Percentiles rank a stretch among this genome's conserved stretches.
Conservation (phyloP, 164 flowering plant species). For the Berberis thunbergii region DNA sequence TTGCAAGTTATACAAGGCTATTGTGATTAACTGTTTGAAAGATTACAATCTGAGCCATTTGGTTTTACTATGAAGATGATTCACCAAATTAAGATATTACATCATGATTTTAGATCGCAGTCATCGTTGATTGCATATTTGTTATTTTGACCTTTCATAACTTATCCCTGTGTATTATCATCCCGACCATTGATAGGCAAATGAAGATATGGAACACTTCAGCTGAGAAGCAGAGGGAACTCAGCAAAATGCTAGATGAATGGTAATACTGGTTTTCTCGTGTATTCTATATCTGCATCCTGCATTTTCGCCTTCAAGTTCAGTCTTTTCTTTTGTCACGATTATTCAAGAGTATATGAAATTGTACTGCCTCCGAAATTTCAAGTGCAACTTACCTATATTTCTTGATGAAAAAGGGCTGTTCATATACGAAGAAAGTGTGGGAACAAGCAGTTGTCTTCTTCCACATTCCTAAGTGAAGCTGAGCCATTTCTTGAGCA, state of each 20-base stretch:
- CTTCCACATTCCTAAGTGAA: conserved; percentile 75
- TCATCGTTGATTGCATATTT: no score
- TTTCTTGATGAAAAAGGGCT: conserved; percentile 47
- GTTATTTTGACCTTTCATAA: no score
- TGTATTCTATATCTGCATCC: background rate
- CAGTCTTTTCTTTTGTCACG: background rate
- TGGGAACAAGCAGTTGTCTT: conserved; percentile 60
- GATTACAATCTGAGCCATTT: background rate
- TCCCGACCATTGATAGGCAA: conserved; percentile 42
- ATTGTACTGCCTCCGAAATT: background rate
- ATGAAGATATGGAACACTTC: conserved; percentile 93
- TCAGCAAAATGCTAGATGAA: conserved; percentile 93
- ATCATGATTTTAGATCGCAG: no score
- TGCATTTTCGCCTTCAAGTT: background rate
- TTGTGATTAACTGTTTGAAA: background rate
- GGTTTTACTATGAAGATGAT: no score
- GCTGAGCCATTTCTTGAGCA: conserved; percentile 95
- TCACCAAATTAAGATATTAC: no score
- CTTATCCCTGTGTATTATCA: no score
- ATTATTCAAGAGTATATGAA: background rate
- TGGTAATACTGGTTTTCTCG: conserved; percentile 42
- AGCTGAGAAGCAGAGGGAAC: conserved; percentile 64
- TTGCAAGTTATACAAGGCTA: background rate
- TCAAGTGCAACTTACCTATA: background rate
- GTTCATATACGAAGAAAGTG: conserved; percentile 60